phyloP scores from a whole-genome alignment of 345 rosid genomes.

The Bruguiera parviflora region DNA sequence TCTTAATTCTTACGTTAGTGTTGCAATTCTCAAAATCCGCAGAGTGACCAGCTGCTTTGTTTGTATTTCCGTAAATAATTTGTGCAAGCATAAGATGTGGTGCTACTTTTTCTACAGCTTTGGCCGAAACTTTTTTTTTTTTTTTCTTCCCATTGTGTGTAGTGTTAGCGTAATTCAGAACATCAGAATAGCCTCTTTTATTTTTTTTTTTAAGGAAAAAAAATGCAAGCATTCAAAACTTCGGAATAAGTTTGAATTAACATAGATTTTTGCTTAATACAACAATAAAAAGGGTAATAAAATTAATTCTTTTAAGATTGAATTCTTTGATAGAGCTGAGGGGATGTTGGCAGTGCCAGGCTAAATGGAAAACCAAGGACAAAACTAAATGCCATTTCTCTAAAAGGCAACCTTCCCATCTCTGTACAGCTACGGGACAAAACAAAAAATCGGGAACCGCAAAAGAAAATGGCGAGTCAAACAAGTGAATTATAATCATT shows the following conservation, averaged over 20 bases:
- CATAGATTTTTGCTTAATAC: background rate
- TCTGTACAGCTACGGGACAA: constrained; percentile 14
- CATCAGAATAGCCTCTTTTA: too few relatives aligned
- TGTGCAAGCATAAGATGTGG: too few relatives aligned
- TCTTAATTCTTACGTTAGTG: too few relatives aligned
- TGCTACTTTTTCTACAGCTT: too few relatives aligned
- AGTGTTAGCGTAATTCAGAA: background rate
- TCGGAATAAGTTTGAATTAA: too few relatives aligned
- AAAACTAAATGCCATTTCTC: constrained; percentile 5
- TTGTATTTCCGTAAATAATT: too few relatives aligned
- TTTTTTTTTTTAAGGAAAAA: too few relatives aligned
- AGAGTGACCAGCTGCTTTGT: too few relatives aligned
- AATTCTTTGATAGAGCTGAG: background rate
- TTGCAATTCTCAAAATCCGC: too few relatives aligned
- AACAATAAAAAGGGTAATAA: background rate
- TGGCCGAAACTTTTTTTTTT: too few relatives aligned
- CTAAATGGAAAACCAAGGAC: background rate
- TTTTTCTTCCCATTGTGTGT: too few relatives aligned
- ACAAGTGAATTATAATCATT: constrained; percentile 21
- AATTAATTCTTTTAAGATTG: background rate
- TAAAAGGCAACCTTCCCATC: background rate
- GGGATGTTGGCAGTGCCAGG: constrained; percentile 8
- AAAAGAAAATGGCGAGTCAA: constrained; percentile 2
- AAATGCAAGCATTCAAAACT: too few relatives aligned
- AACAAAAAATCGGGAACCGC: background rate